Base-by-base conservation (phyloP, 2,329 filamentous ascomycete genomes). In the Sporothrix pseudoabietina region DNA sequence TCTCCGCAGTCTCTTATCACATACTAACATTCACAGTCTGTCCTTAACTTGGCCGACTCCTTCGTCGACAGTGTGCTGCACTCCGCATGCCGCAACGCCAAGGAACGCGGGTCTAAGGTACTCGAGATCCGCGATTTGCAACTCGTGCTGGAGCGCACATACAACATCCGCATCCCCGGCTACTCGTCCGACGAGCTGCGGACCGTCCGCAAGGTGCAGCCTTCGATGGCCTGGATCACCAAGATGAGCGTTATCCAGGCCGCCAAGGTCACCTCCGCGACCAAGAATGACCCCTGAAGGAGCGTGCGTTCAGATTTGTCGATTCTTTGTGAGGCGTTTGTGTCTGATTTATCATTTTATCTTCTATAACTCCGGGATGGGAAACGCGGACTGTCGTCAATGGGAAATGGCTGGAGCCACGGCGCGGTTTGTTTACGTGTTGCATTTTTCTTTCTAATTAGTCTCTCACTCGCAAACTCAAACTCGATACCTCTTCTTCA, bases 181-280 rank as follows among this genome's bases (percentile, higher is more conserved):
- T 98, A 97, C 83, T 93, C 94, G 0, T 93, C 94, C 3, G 96
- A 99, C 79, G 96, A 99, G 83, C 88, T 98, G 74, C 91, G 96
- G 73, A 98, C 94, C 0, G 95, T 98, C 41, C 91, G 94, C 81
- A 98, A 98, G 85, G 92, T 97, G 71, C 92, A 96, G 80, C 96
- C 96, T 1, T 91, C 94, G 26, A 85, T 91, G 19, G 92, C 90
- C 30, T 99, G 96, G 94, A 95, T 96, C 75, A 91, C 92, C 77
- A 99, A 99, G 86, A 97, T 99, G 91, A 95, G 94, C 79, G 95
- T 96, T 32, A 92, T 99, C 19, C 94, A 97, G 83, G 95, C 94
- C 1, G 94, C 94, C 65, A 98, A 98, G 85, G 94, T 91, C 63
- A 91, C 88, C 82, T 85, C 88, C 4, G 87, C 88, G 32, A 88